Evolutionary conservation across 805 yeast species (phyloP).

Genomic region (Cephaloascus fragrans): DNA sequence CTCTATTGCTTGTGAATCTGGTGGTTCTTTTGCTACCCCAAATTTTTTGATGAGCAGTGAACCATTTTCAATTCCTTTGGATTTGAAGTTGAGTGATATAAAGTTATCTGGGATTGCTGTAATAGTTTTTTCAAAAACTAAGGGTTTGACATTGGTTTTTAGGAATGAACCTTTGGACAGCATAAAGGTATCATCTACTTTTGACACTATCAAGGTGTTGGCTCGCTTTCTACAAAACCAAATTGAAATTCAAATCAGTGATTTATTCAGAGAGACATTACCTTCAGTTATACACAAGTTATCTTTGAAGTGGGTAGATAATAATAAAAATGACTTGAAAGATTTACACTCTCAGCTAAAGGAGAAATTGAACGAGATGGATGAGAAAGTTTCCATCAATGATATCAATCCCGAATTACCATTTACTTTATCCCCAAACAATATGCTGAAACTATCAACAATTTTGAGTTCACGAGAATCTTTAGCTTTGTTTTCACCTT

Average conservation of each 20-base stretch:
- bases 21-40: conserved; percentile 50
- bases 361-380: conserved; percentile 8
- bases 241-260: conserved; percentile 72
- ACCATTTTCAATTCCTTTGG: conserved; percentile 70
- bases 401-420: conserved; percentile 12
- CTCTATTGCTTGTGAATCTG: conserved; percentile 20
- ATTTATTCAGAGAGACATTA: conserved; percentile 71
- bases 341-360: conserved; percentile 23
- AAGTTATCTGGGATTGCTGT: conserved; percentile 73
- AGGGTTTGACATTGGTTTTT: conserved; percentile 80
- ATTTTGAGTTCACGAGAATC: conserved; percentile 74
- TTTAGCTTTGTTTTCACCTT: conserved; percentile 56
- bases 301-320: conserved; percentile 53
- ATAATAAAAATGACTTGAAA: conserved; percentile 18
- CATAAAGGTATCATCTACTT: conserved; percentile 77
- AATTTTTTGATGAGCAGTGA: conserved; percentile 54
- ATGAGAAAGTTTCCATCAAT: conserved; percentile 26
- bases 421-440: conserved; percentile 17
- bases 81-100: conserved; percentile 63
- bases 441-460: conserved; percentile 56
- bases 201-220: conserved; percentile 74
- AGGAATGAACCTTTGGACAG: conserved; percentile 83
- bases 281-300: conserved; percentile 75
- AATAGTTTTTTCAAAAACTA: conserved; percentile 70
- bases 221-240: conserved; percentile 78